Base-by-base conservation (phyloP, 2,329 filamentous ascomycete genomes). In the Hymenoscyphus infarciens region DNA sequence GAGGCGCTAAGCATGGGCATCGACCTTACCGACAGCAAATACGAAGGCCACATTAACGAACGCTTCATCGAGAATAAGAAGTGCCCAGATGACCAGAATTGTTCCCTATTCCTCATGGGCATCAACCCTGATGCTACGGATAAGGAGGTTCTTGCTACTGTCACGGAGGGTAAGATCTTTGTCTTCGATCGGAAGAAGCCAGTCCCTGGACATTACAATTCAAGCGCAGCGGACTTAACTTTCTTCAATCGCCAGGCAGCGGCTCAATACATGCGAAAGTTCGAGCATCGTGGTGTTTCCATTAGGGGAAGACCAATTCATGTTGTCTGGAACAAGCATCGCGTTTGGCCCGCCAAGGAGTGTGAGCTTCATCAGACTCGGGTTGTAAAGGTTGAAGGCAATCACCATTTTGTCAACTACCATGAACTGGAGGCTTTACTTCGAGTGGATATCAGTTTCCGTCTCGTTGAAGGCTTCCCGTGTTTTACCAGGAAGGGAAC, bases 121-220 rank as follows among this genome's bases (percentile, higher is more conserved):
- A 57, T 66, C 19, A 31, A 25, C 22, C n/a, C 45, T 2, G 27
- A 56, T 10, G 63, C 60, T 4, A 61, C 19, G 13, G 31, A n/a
- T 15, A 38, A 16, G 4, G 66, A 69, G 2, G 61, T 67, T 7
- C 59, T 68, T 5, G 49, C 25, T 1, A 4, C 61, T 3, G 59
- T 68, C 11, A 56, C 29, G 27, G 54, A 56, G 31, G 54, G 54
- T 22, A 35, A 56, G 31, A 27, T 29, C 19, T 53, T 22, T 39
- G 35, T 39, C 39, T 42, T 42, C 39, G 7, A 42, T 42, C 39
- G 16, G 16, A 42, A 42, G n/a, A n/a, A 5, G 16, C 3, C 39
- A n/a, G 39, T n/a, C 39, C 16, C 16, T 8, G 15, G 39, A n/a
- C 16, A n/a, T n/a, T 42, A n/a, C 39, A 8, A 7, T n/a, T 7